phyloP scores from a whole-genome alignment of 2,329 filamentous ascomycete genomes.

The Ophiocordyceps camponoti-floridani region DNA sequence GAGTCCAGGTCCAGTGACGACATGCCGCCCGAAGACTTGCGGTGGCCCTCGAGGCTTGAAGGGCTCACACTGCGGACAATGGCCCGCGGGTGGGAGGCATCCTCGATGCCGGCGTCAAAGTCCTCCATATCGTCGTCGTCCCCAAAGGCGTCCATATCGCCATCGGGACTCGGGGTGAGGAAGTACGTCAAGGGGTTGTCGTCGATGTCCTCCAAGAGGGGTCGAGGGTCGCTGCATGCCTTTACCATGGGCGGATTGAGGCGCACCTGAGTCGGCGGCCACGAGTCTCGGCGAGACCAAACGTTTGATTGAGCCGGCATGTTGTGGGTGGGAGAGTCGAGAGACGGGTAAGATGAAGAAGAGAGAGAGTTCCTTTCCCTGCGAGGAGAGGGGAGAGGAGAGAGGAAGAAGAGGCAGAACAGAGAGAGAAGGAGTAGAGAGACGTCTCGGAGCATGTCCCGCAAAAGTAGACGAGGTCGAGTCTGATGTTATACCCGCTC shows the following conservation, averaged over 20 bases:
- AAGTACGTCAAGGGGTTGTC: constrained; percentile 38
- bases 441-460: neutral
- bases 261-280: constrained; percentile 32
- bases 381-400: neutral
- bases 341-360: neutral
- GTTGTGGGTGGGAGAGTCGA: constrained; percentile 1
- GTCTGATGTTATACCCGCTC: neutral
- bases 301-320: constrained; percentile 18
- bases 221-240: constrained; percentile 14
- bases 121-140: constrained; percentile 20
- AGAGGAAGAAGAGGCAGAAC: neutral
- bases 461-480: neutral
- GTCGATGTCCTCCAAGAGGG: constrained; percentile 29
- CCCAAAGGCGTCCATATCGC: constrained; percentile 19
- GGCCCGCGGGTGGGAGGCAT: constrained; percentile 23
- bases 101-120: constrained; percentile 40
- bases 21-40: constrained; percentile 19
- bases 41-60: constrained; percentile 33
- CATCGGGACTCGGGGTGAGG: constrained; percentile 27
- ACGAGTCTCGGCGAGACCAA: constrained; percentile 25
- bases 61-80: constrained; percentile 37
- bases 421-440: neutral
- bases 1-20: constrained; percentile 19
- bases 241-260: constrained; percentile 21
- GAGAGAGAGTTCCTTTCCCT: neutral